Evolutionary conservation across 1,139 yeast genomes (phyloP).

Genomic region (Lodderomyces beijingensis): DNA sequence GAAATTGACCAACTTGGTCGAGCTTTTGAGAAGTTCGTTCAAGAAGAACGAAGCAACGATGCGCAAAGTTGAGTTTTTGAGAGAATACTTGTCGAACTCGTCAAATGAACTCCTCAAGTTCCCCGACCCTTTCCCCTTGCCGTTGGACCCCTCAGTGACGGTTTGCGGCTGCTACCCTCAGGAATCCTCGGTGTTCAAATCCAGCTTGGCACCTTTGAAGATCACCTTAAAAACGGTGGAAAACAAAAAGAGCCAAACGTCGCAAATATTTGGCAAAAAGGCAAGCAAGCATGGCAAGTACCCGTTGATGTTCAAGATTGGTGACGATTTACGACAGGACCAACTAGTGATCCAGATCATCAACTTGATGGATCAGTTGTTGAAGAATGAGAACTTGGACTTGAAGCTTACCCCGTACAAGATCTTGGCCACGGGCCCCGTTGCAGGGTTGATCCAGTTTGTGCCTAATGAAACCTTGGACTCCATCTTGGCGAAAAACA

Average conservation of each 20-base stretch:
- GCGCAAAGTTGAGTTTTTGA: conserved; percentile 39
- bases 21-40: conserved; percentile 35
- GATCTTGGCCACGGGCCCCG: conserved; percentile 84
- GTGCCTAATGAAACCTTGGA: conserved; percentile 89
- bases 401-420: conserved; percentile 83
- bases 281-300: conserved; percentile 49
- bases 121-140: conserved; percentile 56
- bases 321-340: conserved; percentile 95
- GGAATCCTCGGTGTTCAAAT: conserved; percentile 82
- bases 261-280: conserved; percentile 35
- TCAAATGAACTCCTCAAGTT: conserved; percentile 40
- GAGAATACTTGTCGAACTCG: conserved; percentile 38
- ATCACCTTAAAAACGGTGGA: conserved; percentile 64
- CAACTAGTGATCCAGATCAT: conserved; percentile 93
- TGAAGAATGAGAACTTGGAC: conserved; percentile 88
- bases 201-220: conserved; percentile 84
- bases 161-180: conserved; percentile 76
- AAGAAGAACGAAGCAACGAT: conserved; percentile 42
- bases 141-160: conserved; percentile 64
- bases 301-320: conserved; percentile 88
- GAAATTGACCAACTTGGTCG: conserved; percentile 39
- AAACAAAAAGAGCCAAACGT: conserved; percentile 13
- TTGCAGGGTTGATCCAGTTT: conserved; percentile 90
- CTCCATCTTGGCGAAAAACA: conserved; percentile 59
- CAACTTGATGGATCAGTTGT: conserved; percentile 81